phyloP scores from a whole-genome alignment of 306 rosid species.

The Lupinus albus region DNA sequence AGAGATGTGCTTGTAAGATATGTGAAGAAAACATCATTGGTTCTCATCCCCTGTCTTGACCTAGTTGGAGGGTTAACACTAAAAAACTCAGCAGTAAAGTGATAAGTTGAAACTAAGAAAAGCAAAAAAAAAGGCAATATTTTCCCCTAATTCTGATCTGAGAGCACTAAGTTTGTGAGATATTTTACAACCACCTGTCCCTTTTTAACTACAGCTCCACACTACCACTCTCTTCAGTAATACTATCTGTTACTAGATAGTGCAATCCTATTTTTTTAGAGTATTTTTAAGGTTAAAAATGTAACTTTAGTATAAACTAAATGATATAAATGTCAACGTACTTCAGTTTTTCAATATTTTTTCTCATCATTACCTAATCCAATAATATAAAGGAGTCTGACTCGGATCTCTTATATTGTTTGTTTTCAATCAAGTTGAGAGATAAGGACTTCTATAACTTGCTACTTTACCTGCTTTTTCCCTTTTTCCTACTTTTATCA shows the following conservation, averaged over 20 bases:
- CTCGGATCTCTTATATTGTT: not conserved
- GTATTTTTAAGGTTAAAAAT: too few relatives aligned
- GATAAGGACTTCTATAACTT: slow-evolving; percentile 23
- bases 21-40: not conserved
- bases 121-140: slow-evolving; percentile 21
- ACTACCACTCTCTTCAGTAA: not conserved
- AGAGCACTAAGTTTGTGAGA: slow-evolving; percentile 34
- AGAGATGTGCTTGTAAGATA: not conserved
- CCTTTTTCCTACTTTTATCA: slow-evolving; percentile 1
- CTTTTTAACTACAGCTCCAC: not conserved
- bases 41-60: not conserved
- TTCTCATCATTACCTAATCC: too few relatives aligned
- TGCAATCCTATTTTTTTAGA: too few relatives aligned
- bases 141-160: slow-evolving; percentile 29
- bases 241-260: too few relatives aligned
- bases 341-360: too few relatives aligned
- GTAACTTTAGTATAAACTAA: too few relatives aligned
- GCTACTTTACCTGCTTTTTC: slow-evolving; percentile 31
- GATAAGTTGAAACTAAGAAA: slow-evolving; percentile 6
- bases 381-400: too few relatives aligned
- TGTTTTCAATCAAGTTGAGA: slow-evolving; percentile 26
- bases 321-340: too few relatives aligned
- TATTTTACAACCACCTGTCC: slow-evolving; percentile 37
- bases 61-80: slow-evolving; percentile 38
- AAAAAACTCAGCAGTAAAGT: slow-evolving; percentile 25